Evolutionary conservation across 805 yeast species (phyloP), one percentile per base, ranked within the genome.

Genomic region (Wickerhamomyces tratensis): DNA sequence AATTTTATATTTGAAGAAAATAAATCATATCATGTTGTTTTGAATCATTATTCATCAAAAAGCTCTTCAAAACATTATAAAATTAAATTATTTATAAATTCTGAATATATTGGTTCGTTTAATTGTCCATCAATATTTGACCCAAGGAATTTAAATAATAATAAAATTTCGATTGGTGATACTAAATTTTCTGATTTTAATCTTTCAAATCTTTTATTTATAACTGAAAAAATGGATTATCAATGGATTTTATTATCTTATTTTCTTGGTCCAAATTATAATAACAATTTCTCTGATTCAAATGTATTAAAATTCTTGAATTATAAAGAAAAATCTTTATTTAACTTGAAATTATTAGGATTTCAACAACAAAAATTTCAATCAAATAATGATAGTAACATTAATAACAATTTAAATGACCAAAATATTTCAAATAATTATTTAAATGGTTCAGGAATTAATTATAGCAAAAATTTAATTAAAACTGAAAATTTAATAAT

Each of bases 201-300:
- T 26, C 20, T 55, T 4, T 41, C 53, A 1, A 75, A 66, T 45
- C 49, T 76, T 2, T 46, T 68, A 11, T 46, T 77, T 0, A 48
- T 76, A 13, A 63, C 64, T 37, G 57, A 51, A 4, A 48, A 58
- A 2, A 60, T 68, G 31, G 56, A 71, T 0, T 56, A 59, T 36
- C 79, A 74, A 43, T 79, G 86, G 86, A 61, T 77, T 1, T 54
- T 63, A 26, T 47, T 74, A 5, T 61, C 78, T 0, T 71, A 64
- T 46, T 61, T 61, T 40, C 53, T 80, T 20, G 80, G 76, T 0
- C 71, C 66, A 36, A 61, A 61, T n/a, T 78, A 79, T 66, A 62
- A 71, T 13, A 74, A 72, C 11, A 50, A 62, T n/a, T 67, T 55
- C 42, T 69, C 68, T 33, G 71, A 65, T 46, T 42, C 44, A 11